Conservation (phyloP, 805 yeast genomes). For the Cyberlindnera euphorbiae region DNA sequence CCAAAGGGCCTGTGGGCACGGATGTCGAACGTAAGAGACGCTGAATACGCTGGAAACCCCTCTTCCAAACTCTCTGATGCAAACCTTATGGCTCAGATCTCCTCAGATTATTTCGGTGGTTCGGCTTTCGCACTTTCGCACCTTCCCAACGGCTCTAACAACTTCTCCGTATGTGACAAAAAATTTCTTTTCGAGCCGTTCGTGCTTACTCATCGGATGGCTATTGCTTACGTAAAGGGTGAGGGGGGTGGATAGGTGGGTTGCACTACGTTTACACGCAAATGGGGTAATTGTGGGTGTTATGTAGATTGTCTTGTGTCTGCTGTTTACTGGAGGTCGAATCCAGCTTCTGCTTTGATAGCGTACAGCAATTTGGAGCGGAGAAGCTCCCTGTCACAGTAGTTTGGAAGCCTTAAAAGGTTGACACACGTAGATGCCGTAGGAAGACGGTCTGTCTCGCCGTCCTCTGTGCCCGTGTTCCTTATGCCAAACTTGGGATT, state of each 20-base stretch:
- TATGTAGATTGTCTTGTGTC: too few relatives aligned
- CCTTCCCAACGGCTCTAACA: background rate
- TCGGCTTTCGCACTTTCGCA: too few relatives aligned
- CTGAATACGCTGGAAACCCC: too few relatives aligned
- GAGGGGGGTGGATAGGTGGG: too few relatives aligned
- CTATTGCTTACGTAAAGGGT: too few relatives aligned
- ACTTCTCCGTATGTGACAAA: slow-evolving; percentile 10
- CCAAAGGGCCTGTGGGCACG: too few relatives aligned
- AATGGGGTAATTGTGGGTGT: too few relatives aligned
- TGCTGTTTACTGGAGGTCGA: slow-evolving; percentile 57
- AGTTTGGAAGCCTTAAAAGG: slow-evolving; percentile 80
- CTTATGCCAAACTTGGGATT: slow-evolving; percentile 78
- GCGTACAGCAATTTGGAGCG: slow-evolving; percentile 68
- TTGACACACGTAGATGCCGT: slow-evolving; percentile 94
- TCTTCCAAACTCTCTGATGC: too few relatives aligned
- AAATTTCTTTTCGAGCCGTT: slow-evolving; percentile 2
- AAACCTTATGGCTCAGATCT: too few relatives aligned
- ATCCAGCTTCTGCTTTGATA: slow-evolving; percentile 79
- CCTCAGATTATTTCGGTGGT: too few relatives aligned
- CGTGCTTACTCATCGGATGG: background rate
- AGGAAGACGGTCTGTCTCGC: slow-evolving; percentile 48
- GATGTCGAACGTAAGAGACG: too few relatives aligned
- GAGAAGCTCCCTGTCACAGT: slow-evolving; percentile 52
- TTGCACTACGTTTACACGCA: too few relatives aligned
- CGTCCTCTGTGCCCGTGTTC: slow-evolving; percentile 43